Percentiles rank a stretch among this genome's conserved stretches.
Conservation (phyloP, 495 filamentous ascomycete genomes). For the Talaromyces liani region DNA sequence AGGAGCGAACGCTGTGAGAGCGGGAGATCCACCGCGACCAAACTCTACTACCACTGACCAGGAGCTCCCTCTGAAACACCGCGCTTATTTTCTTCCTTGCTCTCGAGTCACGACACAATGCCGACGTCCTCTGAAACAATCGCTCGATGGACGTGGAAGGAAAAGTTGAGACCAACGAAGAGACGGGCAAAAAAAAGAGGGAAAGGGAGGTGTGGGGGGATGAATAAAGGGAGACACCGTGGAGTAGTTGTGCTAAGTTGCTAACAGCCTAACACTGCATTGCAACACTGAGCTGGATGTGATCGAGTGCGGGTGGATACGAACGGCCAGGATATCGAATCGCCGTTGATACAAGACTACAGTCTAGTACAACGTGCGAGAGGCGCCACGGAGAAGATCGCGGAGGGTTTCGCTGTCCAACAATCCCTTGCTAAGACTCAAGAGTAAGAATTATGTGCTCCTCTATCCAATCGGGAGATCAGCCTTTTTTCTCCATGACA, state of each 20-base stretch:
- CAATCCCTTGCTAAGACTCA: background rate
- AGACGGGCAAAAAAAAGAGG: background rate
- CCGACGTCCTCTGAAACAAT: background rate
- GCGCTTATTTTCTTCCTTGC: background rate
- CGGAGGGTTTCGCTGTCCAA: background rate
- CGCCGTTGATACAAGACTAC: background rate
- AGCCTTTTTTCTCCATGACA: too few relatives aligned
- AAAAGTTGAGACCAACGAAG: background rate
- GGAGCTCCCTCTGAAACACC: background rate
- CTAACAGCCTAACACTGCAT: background rate
- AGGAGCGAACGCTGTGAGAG: slow-evolving; percentile 16
- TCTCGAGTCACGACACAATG: background rate
- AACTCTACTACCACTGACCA: background rate
- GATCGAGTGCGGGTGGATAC: background rate
- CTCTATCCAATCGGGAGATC: too few relatives aligned
- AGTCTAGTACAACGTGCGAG: background rate
- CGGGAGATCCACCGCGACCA: slow-evolving; percentile 11
- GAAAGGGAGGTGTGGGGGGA: background rate
- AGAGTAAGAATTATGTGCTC: background rate
- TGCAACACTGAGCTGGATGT: background rate
- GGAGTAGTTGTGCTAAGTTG: background rate
- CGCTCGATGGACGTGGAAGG: background rate
- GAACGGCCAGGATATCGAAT: background rate
- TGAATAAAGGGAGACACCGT: background rate
- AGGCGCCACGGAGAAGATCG: background rate